Evolutionary conservation across 75 land plant genomes (phyloP), one percentile per base, ranked within the genome.

Genomic region (Pinus tabuliformis): DNA sequence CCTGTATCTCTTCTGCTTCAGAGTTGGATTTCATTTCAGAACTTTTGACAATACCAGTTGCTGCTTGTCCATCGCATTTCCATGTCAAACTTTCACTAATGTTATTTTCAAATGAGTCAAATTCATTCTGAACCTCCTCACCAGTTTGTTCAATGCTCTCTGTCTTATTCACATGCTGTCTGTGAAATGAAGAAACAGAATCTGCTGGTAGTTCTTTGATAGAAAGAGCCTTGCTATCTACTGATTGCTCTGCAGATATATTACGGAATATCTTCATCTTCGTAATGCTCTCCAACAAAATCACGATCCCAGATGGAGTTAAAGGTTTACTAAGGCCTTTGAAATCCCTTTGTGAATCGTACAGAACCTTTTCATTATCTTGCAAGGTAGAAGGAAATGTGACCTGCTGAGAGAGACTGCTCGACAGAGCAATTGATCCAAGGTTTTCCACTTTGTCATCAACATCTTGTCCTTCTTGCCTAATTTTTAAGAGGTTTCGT

Each of bases 351-450:
- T 76, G 37, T 33, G 82, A 45, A 21, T 61, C 74, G 52, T 82
- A 70, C 59, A 83, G 73, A n/a, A 77, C 37, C 56, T 83, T 77
- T n/a, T 76, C 58, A 42, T 83, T 81, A 7, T 70, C 60, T 72
- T 83, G 84, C 14, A 59, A 61, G 65, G 84, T 83, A 61, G 72
- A 42, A 26, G 70, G 62, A 26, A 58, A 70, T 39, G 76, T 56
- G 49, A 75, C 79, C 45, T 76, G 66, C 6, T 83, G 85, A 21
- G 77, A 83, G 36, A 83, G 76, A 8, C 63, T 76, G 36, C 61
- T 73, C 17, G 56, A 65, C 22, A 83, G 15, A 39, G 73, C 79
- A 70, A 76, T 57, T 16, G 59, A 17, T 49, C 85, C 84, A 72
- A 83, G 66, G 74, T 39, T 59, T 11, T 72, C 54, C 45, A 36